Evolutionary conservation across 2,329 filamentous ascomycete species (phyloP).

Genomic region (Plenodomus lindquistii): DNA sequence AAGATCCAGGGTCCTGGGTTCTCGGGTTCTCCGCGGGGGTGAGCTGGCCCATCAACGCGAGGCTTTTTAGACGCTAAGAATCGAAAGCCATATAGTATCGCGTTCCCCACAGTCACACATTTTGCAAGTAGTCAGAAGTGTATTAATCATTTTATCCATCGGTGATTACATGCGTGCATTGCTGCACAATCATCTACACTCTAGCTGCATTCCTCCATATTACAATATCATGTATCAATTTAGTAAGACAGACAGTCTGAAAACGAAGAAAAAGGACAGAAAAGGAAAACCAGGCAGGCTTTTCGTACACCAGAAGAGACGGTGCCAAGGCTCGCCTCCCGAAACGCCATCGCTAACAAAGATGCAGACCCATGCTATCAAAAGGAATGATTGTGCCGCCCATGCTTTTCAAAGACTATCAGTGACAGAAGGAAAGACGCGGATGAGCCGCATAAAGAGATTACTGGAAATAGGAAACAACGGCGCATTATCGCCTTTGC

Average conservation of each 20-base stretch:
- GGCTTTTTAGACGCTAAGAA: too few relatives aligned
- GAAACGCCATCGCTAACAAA: conserved; percentile 34
- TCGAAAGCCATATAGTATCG: too few relatives aligned
- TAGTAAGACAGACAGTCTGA: background rate
- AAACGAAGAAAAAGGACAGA: background rate
- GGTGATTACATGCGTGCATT: background rate
- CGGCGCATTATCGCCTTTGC: conserved; percentile 19
- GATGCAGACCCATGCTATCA: background rate
- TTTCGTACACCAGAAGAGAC: conserved; percentile 1
- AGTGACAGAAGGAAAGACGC: conserved; percentile 1
- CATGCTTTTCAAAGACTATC: conserved; percentile 13
- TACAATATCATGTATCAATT: conserved; percentile 3
- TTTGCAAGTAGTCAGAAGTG: too few relatives aligned
- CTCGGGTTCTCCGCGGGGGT: background rate
- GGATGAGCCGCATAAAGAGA: background rate
- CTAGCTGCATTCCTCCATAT: conserved; percentile 3
- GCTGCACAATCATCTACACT: background rate
- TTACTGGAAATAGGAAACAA: background rate
- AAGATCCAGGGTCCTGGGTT: background rate
- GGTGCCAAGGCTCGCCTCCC: too few relatives aligned
- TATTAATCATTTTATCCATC: too few relatives aligned
- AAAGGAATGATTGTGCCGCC: conserved; percentile 1
- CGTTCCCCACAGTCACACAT: too few relatives aligned
- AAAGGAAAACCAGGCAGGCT: background rate
- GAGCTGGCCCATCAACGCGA: background rate